phyloP scores from a whole-genome alignment of 2,329 filamentous ascomycete genomes.

The Microdochium paspali region DNA sequence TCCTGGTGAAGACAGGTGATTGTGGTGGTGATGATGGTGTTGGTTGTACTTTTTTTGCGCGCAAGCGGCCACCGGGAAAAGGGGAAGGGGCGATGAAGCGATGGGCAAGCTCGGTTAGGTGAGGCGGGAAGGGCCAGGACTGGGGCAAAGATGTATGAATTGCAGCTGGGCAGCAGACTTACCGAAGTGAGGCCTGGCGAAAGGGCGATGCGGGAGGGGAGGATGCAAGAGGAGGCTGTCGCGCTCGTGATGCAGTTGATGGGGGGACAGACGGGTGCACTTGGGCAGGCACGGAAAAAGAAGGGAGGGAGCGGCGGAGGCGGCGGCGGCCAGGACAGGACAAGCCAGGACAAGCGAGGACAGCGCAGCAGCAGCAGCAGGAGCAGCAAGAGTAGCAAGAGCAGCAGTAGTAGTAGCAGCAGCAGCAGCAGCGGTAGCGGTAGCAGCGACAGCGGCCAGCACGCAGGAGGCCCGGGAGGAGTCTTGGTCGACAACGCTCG shows the following conservation, averaged over 20 bases:
- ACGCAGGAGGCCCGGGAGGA: too few species aligned
- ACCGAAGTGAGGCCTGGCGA: background rate
- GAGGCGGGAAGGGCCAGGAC: background rate
- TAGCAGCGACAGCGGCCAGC: too few species aligned
- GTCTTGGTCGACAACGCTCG: too few species aligned
- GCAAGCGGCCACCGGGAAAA: background rate
- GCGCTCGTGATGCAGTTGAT: background rate
- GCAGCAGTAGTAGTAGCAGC: too few species aligned
- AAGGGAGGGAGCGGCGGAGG: background rate
- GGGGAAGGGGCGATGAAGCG: background rate
- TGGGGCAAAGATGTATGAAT: background rate
- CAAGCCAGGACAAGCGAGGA: background rate
- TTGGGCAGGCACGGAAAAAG: background rate
- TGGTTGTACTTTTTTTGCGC: too few species aligned
- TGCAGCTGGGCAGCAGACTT: background rate
- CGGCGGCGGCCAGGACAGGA: background rate
- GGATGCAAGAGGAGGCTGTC: background rate
- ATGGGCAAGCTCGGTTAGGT: background rate
- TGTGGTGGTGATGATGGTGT: too few species aligned
- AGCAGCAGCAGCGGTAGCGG: too few species aligned
- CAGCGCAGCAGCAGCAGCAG: too few species aligned
- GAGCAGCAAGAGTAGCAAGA: too few species aligned
- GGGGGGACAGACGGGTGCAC: too few species aligned
- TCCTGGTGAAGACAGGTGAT: background rate
- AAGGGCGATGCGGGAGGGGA: background rate